Conservation (phyloP, 148 eudicot species). For the Spergularia bocconei region DNA sequence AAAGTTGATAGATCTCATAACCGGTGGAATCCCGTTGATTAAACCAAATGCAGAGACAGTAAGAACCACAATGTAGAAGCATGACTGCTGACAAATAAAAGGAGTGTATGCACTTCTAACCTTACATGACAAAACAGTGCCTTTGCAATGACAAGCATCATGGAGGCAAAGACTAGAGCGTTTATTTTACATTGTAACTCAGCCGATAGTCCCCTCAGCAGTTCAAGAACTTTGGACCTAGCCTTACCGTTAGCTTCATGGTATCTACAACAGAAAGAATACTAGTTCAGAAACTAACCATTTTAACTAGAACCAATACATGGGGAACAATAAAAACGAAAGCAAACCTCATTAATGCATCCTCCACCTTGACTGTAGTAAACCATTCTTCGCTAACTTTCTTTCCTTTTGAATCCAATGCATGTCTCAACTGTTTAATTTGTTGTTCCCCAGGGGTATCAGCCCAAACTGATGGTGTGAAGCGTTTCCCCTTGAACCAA, state of each 20-base stretch:
- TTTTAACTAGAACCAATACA: not conserved
- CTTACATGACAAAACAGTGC: slow-evolving; percentile 93
- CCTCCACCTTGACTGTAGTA: slow-evolving; percentile 85
- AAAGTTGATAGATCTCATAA: not conserved
- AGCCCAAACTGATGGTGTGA: slow-evolving; percentile 81
- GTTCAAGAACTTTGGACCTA: slow-evolving; percentile 68
- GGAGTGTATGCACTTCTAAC: slow-evolving; percentile 36
- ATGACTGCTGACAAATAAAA: slow-evolving; percentile 10
- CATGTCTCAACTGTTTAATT: slow-evolving; percentile 77
- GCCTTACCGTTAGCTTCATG: slow-evolving; percentile 84
- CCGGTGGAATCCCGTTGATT: not conserved
- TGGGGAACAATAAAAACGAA: slow-evolving; percentile 15
- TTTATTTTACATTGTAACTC: slow-evolving; percentile 79
- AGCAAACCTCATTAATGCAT: slow-evolving; percentile 68
- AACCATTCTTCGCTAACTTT: slow-evolving; percentile 98
- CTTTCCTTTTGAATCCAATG: slow-evolving; percentile 89
- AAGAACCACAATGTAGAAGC: not conserved
- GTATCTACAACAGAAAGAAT: slow-evolving; percentile 49
- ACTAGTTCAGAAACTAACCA: not conserved
- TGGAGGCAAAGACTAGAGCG: slow-evolving; percentile 81
- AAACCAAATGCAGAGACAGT: not conserved
- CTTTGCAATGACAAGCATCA: slow-evolving; percentile 90
- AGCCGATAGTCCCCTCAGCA: slow-evolving; percentile 72
- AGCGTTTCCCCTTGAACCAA: slow-evolving; percentile 96
- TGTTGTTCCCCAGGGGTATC: slow-evolving; percentile 86